Evolutionary conservation across 331 rosid genomes (phyloP).

Genomic region (Arachis monticola): DNA sequence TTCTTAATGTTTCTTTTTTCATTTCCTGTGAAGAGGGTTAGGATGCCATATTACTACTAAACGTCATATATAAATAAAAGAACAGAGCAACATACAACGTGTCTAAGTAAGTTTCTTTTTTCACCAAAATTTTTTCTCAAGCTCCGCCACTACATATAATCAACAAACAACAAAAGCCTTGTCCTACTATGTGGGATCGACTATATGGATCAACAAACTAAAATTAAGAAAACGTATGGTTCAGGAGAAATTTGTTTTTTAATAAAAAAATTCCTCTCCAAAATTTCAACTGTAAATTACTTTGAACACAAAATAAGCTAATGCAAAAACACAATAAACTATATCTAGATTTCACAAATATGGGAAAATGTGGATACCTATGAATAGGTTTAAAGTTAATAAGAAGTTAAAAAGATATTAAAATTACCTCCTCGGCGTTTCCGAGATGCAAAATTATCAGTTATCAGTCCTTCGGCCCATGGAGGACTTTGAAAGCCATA

Average conservation of each 20-base stretch:
- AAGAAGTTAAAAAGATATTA: constrained; percentile 9
- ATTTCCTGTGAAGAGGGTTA: not conserved
- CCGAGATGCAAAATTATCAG: constrained; percentile 53
- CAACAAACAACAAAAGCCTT: not conserved
- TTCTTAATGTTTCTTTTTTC: not conserved
- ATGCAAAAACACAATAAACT: not conserved
- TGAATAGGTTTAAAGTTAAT: not conserved
- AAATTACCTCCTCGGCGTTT: constrained; percentile 64
- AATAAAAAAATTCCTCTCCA: not conserved
- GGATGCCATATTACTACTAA: not conserved
- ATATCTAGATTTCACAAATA: not conserved
- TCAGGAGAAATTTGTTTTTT: not conserved
- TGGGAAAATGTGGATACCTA: not conserved
- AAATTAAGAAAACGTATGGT: not conserved
- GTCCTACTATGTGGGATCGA: not conserved
- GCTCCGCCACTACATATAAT: too few species aligned
- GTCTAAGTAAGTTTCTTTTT: too few species aligned
- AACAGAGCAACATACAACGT: too few species aligned
- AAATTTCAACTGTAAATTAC: not conserved
- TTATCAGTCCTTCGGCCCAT: constrained; percentile 46
- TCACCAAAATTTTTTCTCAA: too few species aligned
- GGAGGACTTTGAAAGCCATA: constrained; percentile 53
- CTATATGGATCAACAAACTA: not conserved
- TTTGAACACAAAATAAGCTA: not conserved
- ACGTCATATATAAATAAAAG: not conserved